Evolutionary conservation across 495 filamentous ascomycete species (phyloP).

Genomic region (Neurospora africana): DNA sequence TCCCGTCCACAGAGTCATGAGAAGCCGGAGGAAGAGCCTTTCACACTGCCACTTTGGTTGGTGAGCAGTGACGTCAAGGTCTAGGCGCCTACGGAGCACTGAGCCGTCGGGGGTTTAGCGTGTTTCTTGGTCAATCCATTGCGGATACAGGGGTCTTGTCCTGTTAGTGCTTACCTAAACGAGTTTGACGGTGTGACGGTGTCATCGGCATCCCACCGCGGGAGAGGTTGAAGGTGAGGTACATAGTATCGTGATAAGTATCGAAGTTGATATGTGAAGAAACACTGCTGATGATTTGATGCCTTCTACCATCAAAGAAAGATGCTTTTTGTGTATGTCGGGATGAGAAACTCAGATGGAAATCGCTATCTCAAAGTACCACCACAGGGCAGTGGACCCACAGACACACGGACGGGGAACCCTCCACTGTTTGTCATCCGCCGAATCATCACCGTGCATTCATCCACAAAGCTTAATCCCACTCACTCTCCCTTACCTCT

Average conservation of each 20-base stretch:
- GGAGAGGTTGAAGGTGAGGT: neutral
- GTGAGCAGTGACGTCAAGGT: neutral
- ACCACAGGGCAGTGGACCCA: neutral
- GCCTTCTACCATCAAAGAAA: neutral
- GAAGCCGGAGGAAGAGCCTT: neutral
- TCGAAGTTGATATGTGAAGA: neutral
- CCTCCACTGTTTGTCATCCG: neutral
- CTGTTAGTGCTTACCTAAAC: neutral
- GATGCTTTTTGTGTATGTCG: neutral
- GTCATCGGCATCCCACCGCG: neutral
- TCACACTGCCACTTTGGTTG: neutral
- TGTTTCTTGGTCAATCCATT: neutral
- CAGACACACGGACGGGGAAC: neutral
- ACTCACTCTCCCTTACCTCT: neutral
- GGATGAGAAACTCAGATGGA: neutral
- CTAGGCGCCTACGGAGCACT: neutral
- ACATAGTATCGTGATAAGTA: neutral
- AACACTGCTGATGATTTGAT: neutral
- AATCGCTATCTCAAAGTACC: neutral
- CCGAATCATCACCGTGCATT: neutral
- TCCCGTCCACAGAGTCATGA: neutral
- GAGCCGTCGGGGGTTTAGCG: neutral
- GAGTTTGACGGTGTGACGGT: neutral
- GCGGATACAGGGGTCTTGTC: neutral
- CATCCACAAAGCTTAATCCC: neutral